Percentiles rank a stretch among this genome's conserved stretches.
Evolutionary conservation across 1,284 basidiomycete genomes (phyloP).

Genomic region (Ganoderma resinaceum): DNA sequence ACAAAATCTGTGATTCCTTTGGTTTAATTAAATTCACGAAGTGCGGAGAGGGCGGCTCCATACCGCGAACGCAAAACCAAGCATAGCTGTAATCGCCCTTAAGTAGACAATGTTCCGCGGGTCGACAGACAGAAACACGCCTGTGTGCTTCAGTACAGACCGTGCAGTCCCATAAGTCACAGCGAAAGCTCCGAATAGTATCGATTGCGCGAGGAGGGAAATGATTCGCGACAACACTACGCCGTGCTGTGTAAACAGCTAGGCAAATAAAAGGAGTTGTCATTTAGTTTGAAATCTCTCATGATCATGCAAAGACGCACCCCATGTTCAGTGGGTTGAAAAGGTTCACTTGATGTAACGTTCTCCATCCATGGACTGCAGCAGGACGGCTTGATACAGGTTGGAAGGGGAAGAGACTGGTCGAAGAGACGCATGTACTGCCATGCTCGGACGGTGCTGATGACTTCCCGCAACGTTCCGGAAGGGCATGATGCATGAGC

Average conservation of each 20-base stretch:
- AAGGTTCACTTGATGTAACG: not conserved
- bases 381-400: not conserved
- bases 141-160: not conserved
- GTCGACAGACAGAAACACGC: not conserved
- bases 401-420: not conserved
- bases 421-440: not conserved
- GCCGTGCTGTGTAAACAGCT: not conserved
- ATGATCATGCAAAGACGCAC: not conserved
- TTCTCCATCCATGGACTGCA: not conserved
- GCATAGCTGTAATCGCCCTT: not conserved
- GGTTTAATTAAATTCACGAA: not conserved
- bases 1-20: not conserved
- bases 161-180: not conserved
- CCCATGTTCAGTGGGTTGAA: not conserved
- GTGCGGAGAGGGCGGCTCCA: not conserved
- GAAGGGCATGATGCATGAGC: not conserved
- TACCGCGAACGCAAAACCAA: not conserved
- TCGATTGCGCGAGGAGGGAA: not conserved
- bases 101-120: not conserved
- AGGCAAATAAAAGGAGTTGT: not conserved
- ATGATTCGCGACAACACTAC: not conserved
- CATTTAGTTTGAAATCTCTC: not conserved
- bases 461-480: not conserved
- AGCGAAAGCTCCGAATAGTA: not conserved
- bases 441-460: too few species aligned